Percentiles rank a stretch among this genome's conserved stretches.
Conservation (phyloP, 2,329 filamentous ascomycete species). For the Fusarium agapanthi region DNA sequence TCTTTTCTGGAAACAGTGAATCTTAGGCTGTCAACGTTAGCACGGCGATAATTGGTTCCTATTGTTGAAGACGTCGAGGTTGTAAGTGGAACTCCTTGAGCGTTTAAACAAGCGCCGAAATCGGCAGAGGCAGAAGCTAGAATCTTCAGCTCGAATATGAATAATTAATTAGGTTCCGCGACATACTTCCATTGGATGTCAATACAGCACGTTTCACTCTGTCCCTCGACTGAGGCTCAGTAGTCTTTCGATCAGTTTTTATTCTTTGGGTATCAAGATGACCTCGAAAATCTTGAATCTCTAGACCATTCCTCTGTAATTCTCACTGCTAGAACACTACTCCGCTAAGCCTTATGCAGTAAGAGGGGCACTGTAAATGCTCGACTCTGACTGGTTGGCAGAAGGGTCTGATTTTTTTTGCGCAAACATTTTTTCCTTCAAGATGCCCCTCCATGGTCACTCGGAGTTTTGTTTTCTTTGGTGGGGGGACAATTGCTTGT, state of each 20-base stretch:
- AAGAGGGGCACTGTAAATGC: slow-evolving; percentile 45
- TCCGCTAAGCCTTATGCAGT: slow-evolving; percentile 42
- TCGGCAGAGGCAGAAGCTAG: slow-evolving; percentile 9
- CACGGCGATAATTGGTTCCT: neutral
- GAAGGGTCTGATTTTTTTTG: slow-evolving; percentile 35
- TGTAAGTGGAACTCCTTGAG: slow-evolving; percentile 11
- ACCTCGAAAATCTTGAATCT: neutral
- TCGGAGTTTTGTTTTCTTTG: slow-evolving; percentile 29
- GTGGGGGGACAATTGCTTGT: slow-evolving; percentile 25
- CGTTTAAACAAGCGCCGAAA: slow-evolving; percentile 4
- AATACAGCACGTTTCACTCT: neutral
- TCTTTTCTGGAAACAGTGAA: slow-evolving; percentile 9
- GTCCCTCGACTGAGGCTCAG: neutral
- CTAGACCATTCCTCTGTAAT: neutral
- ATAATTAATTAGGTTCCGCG: neutral
- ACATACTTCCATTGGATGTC: too few species aligned
- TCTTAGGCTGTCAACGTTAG: neutral
- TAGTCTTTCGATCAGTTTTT: too few species aligned
- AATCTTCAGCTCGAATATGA: neutral
- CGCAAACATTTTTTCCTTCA: slow-evolving; percentile 35
- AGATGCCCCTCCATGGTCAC: slow-evolving; percentile 38
- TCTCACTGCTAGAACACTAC: neutral
- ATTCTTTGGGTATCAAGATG: neutral
- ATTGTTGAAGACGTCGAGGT: neutral
- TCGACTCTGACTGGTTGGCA: slow-evolving; percentile 28